phyloP scores from a whole-genome alignment of 768 basidiomycete genomes.

The Naematelia aurantialba region DNA sequence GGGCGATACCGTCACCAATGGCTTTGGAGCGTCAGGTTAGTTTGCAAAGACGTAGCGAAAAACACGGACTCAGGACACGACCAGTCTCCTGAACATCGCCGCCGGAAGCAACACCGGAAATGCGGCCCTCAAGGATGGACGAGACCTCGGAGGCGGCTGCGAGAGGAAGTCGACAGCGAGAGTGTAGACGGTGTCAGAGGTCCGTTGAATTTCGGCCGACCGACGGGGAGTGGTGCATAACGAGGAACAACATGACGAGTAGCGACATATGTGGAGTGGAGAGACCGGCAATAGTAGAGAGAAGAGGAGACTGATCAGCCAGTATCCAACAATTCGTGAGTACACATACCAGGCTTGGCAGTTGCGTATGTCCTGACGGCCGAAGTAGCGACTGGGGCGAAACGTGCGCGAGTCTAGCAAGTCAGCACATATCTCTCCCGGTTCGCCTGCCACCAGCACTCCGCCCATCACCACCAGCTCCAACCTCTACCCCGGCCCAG shows the following conservation, averaged over 20 bases:
- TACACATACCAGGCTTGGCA: slow-evolving; percentile 83
- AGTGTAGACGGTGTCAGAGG: no score
- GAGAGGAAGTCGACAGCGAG: slow-evolving; percentile 8
- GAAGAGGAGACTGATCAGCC: slow-evolving; percentile 1
- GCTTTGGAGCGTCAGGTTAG: slow-evolving; percentile 54
- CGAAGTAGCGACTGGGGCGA: slow-evolving; percentile 42
- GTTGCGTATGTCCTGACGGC: slow-evolving; percentile 82
- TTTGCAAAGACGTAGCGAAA: background rate
- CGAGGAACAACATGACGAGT: no score
- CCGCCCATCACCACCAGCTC: background rate
- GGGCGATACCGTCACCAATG: slow-evolving; percentile 91
- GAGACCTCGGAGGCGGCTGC: slow-evolving; percentile 98
- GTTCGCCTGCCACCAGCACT: background rate
- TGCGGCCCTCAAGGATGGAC: slow-evolving; percentile 97
- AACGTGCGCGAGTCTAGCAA: slow-evolving; percentile 46
- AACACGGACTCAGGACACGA: slow-evolving; percentile 84
- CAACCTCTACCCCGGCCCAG: no score
- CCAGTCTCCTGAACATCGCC: slow-evolving; percentile 99
- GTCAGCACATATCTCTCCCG: slow-evolving; percentile 22
- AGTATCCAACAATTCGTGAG: background rate
- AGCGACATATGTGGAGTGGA: no score
- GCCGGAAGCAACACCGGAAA: slow-evolving; percentile 82
- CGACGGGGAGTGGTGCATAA: background rate
- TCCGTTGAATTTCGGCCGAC: background rate
- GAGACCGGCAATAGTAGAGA: background rate